phyloP scores from a whole-genome alignment of 495 filamentous ascomycete genomes.

The Podospora anserina region DNA sequence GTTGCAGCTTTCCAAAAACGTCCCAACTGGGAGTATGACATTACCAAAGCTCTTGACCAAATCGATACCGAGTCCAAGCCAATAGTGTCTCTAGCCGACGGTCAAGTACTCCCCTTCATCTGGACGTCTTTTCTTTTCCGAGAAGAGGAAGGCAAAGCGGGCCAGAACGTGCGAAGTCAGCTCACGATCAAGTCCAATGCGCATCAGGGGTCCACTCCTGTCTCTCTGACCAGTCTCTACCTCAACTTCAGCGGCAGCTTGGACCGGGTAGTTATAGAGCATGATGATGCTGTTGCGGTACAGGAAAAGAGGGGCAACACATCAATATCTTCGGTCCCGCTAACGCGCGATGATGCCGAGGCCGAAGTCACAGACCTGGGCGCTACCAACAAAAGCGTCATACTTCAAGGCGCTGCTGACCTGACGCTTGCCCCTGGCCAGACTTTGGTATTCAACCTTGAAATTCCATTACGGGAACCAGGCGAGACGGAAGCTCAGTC shows the following conservation, averaged over 20 bases:
- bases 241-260: constrained; percentile 68
- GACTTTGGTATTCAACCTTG: constrained; percentile 67
- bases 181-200: constrained; percentile 69
- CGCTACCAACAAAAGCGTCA: constrained; percentile 22
- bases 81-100: constrained; percentile 60
- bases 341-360: constrained; percentile 14
- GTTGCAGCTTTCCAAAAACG: constrained; percentile 57
- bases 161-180: constrained; percentile 71
- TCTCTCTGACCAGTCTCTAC: constrained; percentile 62
- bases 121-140: constrained; percentile 71
- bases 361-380: constrained; percentile 28
- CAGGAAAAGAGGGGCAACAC: constrained; percentile 17
- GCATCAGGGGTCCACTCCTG: constrained; percentile 56
- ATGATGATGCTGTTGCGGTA: constrained; percentile 22
- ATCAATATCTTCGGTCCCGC: constrained; percentile 15
- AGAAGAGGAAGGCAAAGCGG: constrained; percentile 74
- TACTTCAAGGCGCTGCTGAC: constrained; percentile 56
- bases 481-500: constrained; percentile 67
- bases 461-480: constrained; percentile 72
- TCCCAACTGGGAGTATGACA: constrained; percentile 65
- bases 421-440: constrained; percentile 66
- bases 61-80: constrained; percentile 57
- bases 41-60: constrained; percentile 64
- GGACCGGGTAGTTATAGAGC: constrained; percentile 51
- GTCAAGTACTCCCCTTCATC: constrained; percentile 68